phyloP scores from a whole-genome alignment of 257 asterid genomes.

The Primulina tabacum region DNA sequence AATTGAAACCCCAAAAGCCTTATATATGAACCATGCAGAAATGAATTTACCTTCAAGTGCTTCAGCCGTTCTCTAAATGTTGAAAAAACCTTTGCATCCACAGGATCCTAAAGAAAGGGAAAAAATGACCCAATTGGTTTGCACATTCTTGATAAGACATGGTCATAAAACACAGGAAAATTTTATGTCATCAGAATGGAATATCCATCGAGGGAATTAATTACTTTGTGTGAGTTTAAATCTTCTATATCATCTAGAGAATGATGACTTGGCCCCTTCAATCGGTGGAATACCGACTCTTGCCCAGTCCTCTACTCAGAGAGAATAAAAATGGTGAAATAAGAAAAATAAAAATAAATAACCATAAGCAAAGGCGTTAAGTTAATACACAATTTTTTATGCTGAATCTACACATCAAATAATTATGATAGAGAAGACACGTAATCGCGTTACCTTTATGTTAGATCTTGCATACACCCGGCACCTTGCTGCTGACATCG shows the following conservation, averaged over 20 bases:
- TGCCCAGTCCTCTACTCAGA: conserved; percentile 41
- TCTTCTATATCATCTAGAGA: conserved; percentile 55
- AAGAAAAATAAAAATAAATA: not conserved
- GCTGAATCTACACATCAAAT: not conserved
- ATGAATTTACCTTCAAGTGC: conserved; percentile 56
- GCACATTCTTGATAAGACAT: conserved; percentile 9
- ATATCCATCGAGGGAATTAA: conserved; percentile 19
- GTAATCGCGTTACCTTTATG: conserved; percentile 44
- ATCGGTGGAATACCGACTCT: conserved; percentile 65
- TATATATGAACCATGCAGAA: conserved; percentile 19
- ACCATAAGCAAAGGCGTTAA: conserved; percentile 11
- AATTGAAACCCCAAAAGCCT: too few species aligned
- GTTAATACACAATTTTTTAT: not conserved
- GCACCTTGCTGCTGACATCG: conserved; percentile 81
- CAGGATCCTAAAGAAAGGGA: conserved; percentile 43
- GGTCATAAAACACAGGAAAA: not conserved
- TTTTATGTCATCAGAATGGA: not conserved
- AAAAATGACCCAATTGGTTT: conserved; percentile 23
- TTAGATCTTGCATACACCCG: conserved; percentile 53
- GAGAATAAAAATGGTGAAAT: conserved; percentile 22
- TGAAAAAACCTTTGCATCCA: conserved; percentile 45
- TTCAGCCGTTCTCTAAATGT: conserved; percentile 72
- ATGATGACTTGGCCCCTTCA: conserved; percentile 78
- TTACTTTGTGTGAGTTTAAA: conserved; percentile 56
- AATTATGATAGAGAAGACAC: conserved; percentile 10